These are phyloP conservation scores for Lasiosphaeria ovina DNA, from an alignment of 495 filamentous ascomycete genomes.

Conservation along the genomic window DNA sequence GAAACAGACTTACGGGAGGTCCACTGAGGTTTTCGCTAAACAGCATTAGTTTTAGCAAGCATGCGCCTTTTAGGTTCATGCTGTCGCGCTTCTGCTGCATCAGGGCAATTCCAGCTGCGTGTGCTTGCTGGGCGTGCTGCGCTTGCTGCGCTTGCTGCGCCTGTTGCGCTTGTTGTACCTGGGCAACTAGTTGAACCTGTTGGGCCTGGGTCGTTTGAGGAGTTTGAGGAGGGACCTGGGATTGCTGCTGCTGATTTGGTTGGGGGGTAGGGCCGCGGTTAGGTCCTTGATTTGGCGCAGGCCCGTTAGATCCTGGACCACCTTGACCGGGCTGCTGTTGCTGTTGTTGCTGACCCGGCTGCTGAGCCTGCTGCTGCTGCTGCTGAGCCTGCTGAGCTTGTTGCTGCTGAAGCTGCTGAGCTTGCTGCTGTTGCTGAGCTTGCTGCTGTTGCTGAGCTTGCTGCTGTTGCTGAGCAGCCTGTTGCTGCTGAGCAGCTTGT, in stretches of 20 bases:
- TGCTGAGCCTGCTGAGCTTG: slow-evolving; percentile 50
- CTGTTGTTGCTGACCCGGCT: slow-evolving; percentile 30
- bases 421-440: slow-evolving; percentile 31
- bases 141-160: slow-evolving; percentile 37
- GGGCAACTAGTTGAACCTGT: slow-evolving; percentile 41
- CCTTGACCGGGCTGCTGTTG: slow-evolving; percentile 43
- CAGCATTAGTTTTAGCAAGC: slow-evolving; percentile 61
- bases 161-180: slow-evolving; percentile 55
- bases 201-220: slow-evolving; percentile 52
- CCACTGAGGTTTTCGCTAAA: slow-evolving; percentile 71
- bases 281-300: slow-evolving; percentile 30
- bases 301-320: slow-evolving; percentile 26
- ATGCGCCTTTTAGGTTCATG: slow-evolving; percentile 56
- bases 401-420: slow-evolving; percentile 44
- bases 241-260: slow-evolving; percentile 38
- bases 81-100: slow-evolving; percentile 51
- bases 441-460: slow-evolving; percentile 43
- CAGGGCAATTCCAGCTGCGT: slow-evolving; percentile 24
- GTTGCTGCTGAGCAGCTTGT: slow-evolving; percentile 42
- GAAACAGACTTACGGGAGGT: slow-evolving; percentile 51
- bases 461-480: slow-evolving; percentile 46
- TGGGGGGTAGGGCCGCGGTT: slow-evolving; percentile 34
- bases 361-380: slow-evolving; percentile 46
- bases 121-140: slow-evolving; percentile 37
- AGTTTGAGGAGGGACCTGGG: slow-evolving; percentile 44